Conservation (phyloP, 2,329 filamentous ascomycete species). For the Aspergillus pseudoterreus region DNA sequence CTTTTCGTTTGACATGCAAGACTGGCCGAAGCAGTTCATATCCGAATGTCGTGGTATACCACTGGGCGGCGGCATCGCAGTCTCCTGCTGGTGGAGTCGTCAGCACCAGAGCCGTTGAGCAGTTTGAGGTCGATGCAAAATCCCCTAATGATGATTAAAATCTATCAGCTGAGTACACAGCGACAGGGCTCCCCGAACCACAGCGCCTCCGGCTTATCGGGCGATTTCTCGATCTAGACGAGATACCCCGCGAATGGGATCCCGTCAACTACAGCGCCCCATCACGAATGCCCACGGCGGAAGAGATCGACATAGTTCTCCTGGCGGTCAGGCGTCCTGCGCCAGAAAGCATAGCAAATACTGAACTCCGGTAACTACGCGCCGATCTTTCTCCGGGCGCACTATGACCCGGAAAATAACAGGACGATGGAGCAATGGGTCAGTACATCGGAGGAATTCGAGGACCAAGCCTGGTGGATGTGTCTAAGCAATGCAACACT, state of each 20-base stretch:
- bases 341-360: constrained; percentile 6
- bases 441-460: constrained; percentile 2
- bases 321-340: constrained; percentile 5
- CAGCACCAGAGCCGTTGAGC: too few relatives aligned
- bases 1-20: too few relatives aligned
- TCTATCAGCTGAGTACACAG: too few relatives aligned
- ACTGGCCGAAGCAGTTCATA: too few relatives aligned
- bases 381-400: constrained; percentile 7
- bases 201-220: constrained; percentile 7
- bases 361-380: neutral
- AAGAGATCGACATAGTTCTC: constrained; percentile 7
- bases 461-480: constrained; percentile 5
- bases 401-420: constrained; percentile 7
- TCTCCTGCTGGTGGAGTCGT: too few relatives aligned
- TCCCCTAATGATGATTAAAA: too few relatives aligned
- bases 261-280: neutral
- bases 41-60: too few relatives aligned
- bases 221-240: constrained; percentile 6
- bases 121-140: too few relatives aligned
- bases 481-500: constrained; percentile 3
- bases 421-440: constrained; percentile 3
- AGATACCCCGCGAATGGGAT: constrained; percentile 7
- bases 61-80: too few relatives aligned
- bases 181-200: neutral
- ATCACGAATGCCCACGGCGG: constrained; percentile 6